Conservation (phyloP, 192 early-diverging fungal genomes). For the Linderina pennispora region DNA sequence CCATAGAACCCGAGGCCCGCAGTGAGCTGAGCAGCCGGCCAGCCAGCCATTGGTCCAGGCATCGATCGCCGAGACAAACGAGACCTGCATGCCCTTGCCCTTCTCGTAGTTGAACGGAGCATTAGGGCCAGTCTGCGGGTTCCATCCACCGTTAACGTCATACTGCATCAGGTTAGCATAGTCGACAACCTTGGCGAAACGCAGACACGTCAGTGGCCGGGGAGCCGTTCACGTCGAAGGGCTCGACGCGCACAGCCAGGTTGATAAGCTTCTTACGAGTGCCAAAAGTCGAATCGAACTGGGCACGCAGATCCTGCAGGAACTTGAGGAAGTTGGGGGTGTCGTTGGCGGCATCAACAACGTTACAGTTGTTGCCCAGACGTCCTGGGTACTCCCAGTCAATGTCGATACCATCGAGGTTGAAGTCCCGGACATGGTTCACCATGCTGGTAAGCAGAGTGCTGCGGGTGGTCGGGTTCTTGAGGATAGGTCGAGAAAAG, state of each 20-base stretch:
- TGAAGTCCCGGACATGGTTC: constrained; percentile 29
- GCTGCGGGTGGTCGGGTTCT: constrained; percentile 21
- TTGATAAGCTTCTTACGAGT: constrained; percentile 40
- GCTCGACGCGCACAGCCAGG: constrained; percentile 47
- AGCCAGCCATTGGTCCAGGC: constrained; percentile 43
- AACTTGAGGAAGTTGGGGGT: constrained; percentile 55
- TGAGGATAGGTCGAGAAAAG: constrained; percentile 51
- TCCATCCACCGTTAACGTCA: constrained; percentile 49
- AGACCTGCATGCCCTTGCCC: constrained; percentile 9
- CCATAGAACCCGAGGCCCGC: constrained; percentile 51
- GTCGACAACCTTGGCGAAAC: constrained; percentile 46
- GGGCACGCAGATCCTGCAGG: constrained; percentile 53
- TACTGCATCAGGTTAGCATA: constrained; percentile 58
- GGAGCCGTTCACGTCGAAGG: constrained; percentile 38
- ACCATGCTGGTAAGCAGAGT: constrained; percentile 33
- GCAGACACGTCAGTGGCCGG: constrained; percentile 39
- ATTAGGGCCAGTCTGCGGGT: constrained; percentile 42
- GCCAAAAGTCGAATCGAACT: constrained; percentile 37
- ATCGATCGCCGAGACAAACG: constrained; percentile 22
- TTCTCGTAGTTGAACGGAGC: constrained; percentile 29
- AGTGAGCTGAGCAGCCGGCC: constrained; percentile 45
- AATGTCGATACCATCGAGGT: constrained; percentile 57
- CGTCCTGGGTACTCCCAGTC: constrained; percentile 60
- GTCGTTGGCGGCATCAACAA: constrained; percentile 50
- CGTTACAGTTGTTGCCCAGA: constrained; percentile 54